Percentiles rank a stretch among this genome's conserved stretches.
Conservation (phyloP, 257 asterid species). For the Solanum piurae region DNA sequence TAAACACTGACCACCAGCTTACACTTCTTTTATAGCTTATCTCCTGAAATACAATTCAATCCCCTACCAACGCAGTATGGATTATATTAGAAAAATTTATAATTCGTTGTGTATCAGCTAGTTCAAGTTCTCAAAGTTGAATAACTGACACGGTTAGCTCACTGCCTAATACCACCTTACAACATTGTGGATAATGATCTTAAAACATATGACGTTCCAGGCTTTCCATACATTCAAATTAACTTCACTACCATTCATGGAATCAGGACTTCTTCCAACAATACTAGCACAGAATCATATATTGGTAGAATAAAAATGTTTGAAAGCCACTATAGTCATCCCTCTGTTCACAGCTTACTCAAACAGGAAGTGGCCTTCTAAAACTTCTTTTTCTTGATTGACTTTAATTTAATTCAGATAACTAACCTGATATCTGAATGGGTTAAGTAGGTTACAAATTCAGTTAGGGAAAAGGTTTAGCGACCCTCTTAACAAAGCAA, state of each 20-base stretch:
- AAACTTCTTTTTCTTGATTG: not conserved
- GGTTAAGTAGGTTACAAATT: not conserved
- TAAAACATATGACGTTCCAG: not conserved
- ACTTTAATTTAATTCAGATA: not conserved
- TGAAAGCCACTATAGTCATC: not conserved
- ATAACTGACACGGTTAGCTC: not conserved
- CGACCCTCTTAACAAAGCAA: not conserved
- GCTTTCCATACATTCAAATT: not conserved
- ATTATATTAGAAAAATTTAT: too few relatives aligned
- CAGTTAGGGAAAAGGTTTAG: not conserved
- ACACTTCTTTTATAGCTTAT: not conserved
- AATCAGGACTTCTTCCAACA: not conserved
- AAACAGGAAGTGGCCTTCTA: not conserved
- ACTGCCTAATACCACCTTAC: not conserved
- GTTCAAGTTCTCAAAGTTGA: not conserved
- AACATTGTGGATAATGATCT: not conserved
- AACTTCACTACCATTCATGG: not conserved
- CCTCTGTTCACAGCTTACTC: not conserved
- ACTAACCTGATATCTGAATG: not conserved
- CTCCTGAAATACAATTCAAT: not conserved
- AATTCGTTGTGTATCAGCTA: not conserved
- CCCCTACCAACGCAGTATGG: not conserved
- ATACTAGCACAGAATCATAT: not conserved
- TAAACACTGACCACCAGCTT: not conserved
- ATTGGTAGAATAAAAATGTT: not conserved